These are phyloP conservation scores for Cicer chorassanicum DNA, from an alignment of 306 rosid genomes.

Conservation along the genomic window DNA sequence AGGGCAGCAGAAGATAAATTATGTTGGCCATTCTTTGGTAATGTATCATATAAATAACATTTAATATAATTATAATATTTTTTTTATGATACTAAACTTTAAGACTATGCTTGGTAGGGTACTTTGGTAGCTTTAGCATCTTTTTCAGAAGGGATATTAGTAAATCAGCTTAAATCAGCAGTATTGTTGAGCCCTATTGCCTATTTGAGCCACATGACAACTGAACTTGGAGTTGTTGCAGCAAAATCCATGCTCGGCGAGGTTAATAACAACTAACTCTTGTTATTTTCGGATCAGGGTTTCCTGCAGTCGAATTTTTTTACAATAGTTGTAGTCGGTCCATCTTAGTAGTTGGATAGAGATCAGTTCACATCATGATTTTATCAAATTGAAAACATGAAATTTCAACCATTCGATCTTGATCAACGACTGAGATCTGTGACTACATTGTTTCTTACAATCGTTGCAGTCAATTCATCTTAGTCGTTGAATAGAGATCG, in stretches of 20 bases:
- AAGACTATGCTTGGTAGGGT: slow-evolving; percentile 60
- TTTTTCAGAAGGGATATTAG: slow-evolving; percentile 60
- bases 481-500: neutral
- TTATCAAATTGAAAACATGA: neutral
- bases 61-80: neutral
- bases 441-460: accelerated
- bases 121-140: slow-evolving; percentile 68
- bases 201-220: slow-evolving; percentile 68
- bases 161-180: slow-evolving; percentile 62
- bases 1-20: slow-evolving; percentile 64
- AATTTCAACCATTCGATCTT: neutral
- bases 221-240: slow-evolving; percentile 53
- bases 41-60: slow-evolving; percentile 9
- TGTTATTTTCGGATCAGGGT: neutral
- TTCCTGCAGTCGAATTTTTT: neutral
- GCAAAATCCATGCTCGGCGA: slow-evolving; percentile 60
- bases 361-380: neutral
- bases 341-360: neutral
- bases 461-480: neutral
- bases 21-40: slow-evolving; percentile 91
- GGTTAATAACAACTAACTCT: slow-evolving; percentile 42
- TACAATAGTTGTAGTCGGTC: neutral
- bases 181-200: slow-evolving; percentile 80
- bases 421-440: neutral
- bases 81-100: slow-evolving; percentile 6